Evolutionary conservation across 805 yeast genomes (phyloP), one percentile per base, ranked within the genome.

Genomic region (Ogataea ramenticola): DNA sequence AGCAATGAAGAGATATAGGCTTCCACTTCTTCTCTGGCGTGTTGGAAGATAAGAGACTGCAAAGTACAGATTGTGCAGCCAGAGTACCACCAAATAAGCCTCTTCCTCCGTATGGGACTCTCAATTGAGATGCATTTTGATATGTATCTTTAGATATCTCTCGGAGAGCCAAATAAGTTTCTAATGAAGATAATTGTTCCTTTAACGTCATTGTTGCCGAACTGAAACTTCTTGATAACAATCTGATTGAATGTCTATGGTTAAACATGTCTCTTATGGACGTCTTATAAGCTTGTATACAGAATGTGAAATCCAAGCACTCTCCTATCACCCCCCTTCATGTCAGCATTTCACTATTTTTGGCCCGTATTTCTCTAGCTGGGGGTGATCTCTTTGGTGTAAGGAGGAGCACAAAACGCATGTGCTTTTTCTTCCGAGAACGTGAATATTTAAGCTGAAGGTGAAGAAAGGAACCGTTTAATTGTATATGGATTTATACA

Each of bases 31-130:
- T 56, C 7, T 51, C 47, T 1, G 40, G 35, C 14, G 55, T 45
- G n/a, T 71, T 69, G 6, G 77, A 67, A 8, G 79, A 72, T 40
- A 71, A 67, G 30, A 80, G 64, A 2, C 83, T 80, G 6, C 86
- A 86, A 46, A 74, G 58, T 3, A 82, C 60, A 2, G 87, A 66
- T 52, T 82, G 89, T 0, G 86, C 85, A 16, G 80, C 77, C 36
- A 78, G 63, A 17, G 80, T 77, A 10, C 90, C 89, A 2, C 89
- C 89, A 62, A 81, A 82, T 0, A 82, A 76, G 2, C 86, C 87
- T 37, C 82, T 64, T 2, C 85, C 82, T 0, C 77, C 73, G 6
- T 64, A 66, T 2, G 79, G 79, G 3, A 75, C 68, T 27, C 51
- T 56, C 8, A 65, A 46, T 17, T 54, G 52, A 0, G 62, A 47